Base-by-base conservation (phyloP, 2,329 filamentous ascomycete genomes). In the Microdochium nivale region DNA sequence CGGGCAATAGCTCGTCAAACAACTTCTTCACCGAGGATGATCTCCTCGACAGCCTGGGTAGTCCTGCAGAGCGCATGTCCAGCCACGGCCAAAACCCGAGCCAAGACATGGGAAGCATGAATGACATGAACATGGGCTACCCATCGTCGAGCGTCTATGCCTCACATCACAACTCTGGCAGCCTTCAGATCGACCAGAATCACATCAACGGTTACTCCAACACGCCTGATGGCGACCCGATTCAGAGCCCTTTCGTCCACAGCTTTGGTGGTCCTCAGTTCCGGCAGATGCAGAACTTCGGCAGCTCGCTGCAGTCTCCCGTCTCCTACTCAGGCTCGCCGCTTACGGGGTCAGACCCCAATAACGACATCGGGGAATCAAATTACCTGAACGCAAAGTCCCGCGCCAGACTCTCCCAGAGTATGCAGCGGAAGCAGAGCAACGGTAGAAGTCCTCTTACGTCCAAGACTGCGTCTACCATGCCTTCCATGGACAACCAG, bases 211-310 rank as follows among this genome's bases (percentile, higher is more conserved):
- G 89, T 55, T 97, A 87, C 69, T 96, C 92, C 21, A 89, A 88
- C 66, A 96, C 91, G 2, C 91, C 92, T 3, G 92, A 97, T 55
- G 90, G 90, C 50, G 87, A 90, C 50, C 90, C 92, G 5, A 92
- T 96, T 54, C 88, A 95, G 63, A 96, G 90, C 61, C 92, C 92
- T 0, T 96, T 90, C 62, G 80, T 88, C 43, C 81, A 87, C 59
- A 84, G 80, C 63, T 94, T 91, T 73, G 86, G 84, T 69, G 87
- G 87, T 62, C 77, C 78, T 33, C 87, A 90, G 57, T 95, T 90
- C 66, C 82, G 87, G 46, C 80, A 81, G 53, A 84, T 87, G 61
- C 79, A 83, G 51, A 76, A 75, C 63, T 80, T 83, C 54, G 75
- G 74, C 53, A 75, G 70, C 51, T 79, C 80, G 2, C 62, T 80